These are phyloP conservation scores for Phytophthora podocarpi DNA, from an alignment of 352 stramenopile genomes.

Conservation along the genomic window DNA sequence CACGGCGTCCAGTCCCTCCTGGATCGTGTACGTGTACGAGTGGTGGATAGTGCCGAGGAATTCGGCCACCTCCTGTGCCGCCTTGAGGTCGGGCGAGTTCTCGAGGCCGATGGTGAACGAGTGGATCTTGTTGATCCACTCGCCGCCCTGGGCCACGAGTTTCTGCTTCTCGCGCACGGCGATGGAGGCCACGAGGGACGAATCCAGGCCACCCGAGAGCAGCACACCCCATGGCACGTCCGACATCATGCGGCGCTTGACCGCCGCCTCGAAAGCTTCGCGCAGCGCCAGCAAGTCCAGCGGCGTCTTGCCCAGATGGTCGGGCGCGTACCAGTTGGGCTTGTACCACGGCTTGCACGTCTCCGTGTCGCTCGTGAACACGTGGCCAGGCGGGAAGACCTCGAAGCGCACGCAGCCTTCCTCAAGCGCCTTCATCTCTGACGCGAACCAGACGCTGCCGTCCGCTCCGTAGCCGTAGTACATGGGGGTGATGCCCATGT, in stretches of 20 bases:
- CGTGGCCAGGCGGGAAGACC: constrained; percentile 91
- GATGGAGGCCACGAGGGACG: constrained; percentile 97
- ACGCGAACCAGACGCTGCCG: constrained; percentile 96
- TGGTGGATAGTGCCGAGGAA: constrained; percentile 99
- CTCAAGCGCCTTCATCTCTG: constrained; percentile 97
- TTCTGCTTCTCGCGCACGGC: constrained; percentile 93
- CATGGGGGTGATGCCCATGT: constrained; percentile 98
- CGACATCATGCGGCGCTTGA: constrained; percentile 98
- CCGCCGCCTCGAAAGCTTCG: constrained; percentile 93
- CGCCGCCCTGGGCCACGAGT: constrained; percentile 70
- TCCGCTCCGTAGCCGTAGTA: constrained; percentile 99
- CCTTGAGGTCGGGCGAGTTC: constrained; percentile 95
- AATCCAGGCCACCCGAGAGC: constrained; percentile 97
- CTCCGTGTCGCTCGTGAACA: constrained; percentile 87
- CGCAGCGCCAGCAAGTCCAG: constrained; percentile 84
- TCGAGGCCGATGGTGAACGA: constrained; percentile 98
- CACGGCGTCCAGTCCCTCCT: constrained; percentile 98
- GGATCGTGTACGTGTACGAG: constrained; percentile 98
- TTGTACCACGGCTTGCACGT: constrained; percentile 96
- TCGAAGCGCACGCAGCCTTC: constrained; percentile 86
- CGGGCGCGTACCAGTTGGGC: constrained; percentile 91
- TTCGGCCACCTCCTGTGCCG: constrained; percentile 96
- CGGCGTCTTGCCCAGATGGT: constrained; percentile 62
- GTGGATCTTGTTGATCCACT: constrained; percentile 95
- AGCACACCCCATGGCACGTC: constrained; percentile 99